These are phyloP conservation scores for Reutealis trisperma DNA, from an alignment of 345 rosid genomes.

Conservation along the genomic window DNA sequence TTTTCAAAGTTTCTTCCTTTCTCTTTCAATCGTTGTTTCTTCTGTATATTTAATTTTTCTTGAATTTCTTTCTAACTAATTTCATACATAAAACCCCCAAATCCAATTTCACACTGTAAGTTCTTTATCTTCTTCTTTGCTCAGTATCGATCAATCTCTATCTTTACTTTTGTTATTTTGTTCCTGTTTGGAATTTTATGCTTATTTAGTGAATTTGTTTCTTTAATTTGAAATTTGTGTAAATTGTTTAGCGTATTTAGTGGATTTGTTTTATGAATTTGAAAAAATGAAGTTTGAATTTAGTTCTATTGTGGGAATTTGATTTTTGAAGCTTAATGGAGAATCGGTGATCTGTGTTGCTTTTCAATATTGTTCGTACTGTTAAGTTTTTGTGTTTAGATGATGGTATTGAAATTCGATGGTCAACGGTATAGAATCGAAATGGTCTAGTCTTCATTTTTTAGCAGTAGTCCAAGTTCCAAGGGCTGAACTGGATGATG, in stretches of 20 bases:
- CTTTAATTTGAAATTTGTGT: neutral
- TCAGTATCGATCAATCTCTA: neutral
- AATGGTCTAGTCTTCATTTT: neutral
- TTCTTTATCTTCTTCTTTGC: constrained; percentile 12
- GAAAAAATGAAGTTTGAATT: neutral
- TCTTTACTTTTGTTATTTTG: neutral
- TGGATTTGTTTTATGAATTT: neutral
- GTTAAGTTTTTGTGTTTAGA: neutral
- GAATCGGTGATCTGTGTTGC: neutral
- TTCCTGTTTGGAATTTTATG: neutral
- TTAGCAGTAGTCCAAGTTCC: neutral
- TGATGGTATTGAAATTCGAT: neutral
- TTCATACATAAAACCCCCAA: constrained; percentile 11
- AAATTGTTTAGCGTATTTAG: neutral
- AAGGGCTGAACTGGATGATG: neutral
- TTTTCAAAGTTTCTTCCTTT: neutral
- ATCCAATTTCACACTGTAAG: constrained; percentile 22
- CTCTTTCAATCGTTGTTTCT: neutral
- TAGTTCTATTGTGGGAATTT: neutral
- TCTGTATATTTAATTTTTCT: too few species aligned
- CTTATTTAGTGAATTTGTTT: constrained; percentile 6
- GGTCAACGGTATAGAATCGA: constrained; percentile 8
- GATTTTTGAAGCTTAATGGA: neutral
- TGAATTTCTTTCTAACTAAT: neutral
- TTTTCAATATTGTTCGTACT: neutral